Conservation (phyloP, 305 asterid species). For the Solanum chacoense region DNA sequence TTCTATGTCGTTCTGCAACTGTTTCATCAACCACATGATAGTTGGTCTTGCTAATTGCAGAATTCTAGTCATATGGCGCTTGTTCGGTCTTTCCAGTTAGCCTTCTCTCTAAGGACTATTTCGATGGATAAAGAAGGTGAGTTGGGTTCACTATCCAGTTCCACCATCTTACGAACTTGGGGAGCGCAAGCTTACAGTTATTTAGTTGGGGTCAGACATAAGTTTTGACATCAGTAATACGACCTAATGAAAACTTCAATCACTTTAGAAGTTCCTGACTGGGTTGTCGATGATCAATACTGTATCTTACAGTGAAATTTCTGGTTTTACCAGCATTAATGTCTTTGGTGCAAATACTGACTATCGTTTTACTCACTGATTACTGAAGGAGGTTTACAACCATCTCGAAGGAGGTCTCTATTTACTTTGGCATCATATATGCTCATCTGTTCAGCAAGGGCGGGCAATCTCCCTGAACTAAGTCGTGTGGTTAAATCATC, state of each 20-base stretch:
- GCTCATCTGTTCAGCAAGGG: slow-evolving; percentile 37
- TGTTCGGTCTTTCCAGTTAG: slow-evolving; percentile 42
- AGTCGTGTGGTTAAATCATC: slow-evolving; percentile 31
- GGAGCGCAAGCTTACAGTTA: not conserved
- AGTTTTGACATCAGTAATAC: not conserved
- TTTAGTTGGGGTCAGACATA: not conserved
- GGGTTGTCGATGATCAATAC: not conserved
- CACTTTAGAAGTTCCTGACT: not conserved
- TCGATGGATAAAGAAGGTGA: slow-evolving; percentile 32
- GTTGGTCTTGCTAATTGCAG: slow-evolving; percentile 16
- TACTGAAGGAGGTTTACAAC: slow-evolving; percentile 34
- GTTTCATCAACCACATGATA: not conserved
- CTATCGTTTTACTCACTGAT: slow-evolving; percentile 2
- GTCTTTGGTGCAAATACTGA: not conserved
- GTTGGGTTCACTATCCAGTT: slow-evolving; percentile 10
- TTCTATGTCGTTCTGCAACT: not conserved
- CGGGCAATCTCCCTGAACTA: slow-evolving; percentile 28
- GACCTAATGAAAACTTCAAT: not conserved
- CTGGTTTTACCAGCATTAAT: not conserved
- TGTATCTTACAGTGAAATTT: not conserved
- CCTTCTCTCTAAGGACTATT: slow-evolving; percentile 34
- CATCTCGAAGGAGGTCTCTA: slow-evolving; percentile 39
- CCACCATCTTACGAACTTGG: not conserved
- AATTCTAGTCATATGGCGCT: slow-evolving; percentile 32
- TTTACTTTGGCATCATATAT: slow-evolving; percentile 41